Base-by-base conservation (phyloP, 208 protist species). In the Trypanosoma boissoni region DNA sequence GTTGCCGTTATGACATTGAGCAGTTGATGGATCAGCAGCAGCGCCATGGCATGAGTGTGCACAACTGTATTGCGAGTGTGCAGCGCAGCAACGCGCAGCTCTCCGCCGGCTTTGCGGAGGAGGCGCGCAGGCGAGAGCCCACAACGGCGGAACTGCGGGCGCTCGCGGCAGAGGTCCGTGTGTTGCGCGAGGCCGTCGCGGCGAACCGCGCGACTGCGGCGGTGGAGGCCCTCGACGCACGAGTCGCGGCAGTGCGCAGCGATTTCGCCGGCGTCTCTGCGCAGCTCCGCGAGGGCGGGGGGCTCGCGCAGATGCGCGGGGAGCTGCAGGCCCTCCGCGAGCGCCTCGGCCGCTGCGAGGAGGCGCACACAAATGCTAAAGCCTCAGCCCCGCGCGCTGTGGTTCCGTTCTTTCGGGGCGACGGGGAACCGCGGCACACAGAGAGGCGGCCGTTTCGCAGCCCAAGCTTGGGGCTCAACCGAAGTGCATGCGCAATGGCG, bases 11-110 rank as follows among this genome's bases (percentile, higher is more conserved):
- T 4, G 58, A 72, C 20, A 71, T 75, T 20, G 65, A 82, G 49
- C 29, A 55, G 2, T 50, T 74, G 1, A 68, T 78, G 32, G 66
- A 78, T 21, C 59, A 78, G 4, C 66, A 78, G 58, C 58, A 62
- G 29, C 56, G 56, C 18, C 56, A 42, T 24, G 56, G 39, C 18
- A 4, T 18, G 6, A n/a, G 56, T 31, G 32, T 50, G 18, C 43
- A 50, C 41, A 45, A 23, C 37, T 62, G 56, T 31, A 8, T 62
- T 10, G 37, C 21, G 18, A 44, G 21, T 9, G 27, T 62, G 21
- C 56, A 53, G 27, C 27, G 24, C 32, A 28, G 51, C n/a, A 16
- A 52, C 5, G 12, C 20, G n/a, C 14, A 62, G 8, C 4, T 62
- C 23, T n/a, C n/a, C n/a, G 4, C 12, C 10, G 26, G 23, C 20